A percentile compares a stretch with the other conserved stretches of the same genome.
phyloP scores from a whole-genome alignment of 2,329 filamentous ascomycete genomes.

The Fusarium sp. region DNA sequence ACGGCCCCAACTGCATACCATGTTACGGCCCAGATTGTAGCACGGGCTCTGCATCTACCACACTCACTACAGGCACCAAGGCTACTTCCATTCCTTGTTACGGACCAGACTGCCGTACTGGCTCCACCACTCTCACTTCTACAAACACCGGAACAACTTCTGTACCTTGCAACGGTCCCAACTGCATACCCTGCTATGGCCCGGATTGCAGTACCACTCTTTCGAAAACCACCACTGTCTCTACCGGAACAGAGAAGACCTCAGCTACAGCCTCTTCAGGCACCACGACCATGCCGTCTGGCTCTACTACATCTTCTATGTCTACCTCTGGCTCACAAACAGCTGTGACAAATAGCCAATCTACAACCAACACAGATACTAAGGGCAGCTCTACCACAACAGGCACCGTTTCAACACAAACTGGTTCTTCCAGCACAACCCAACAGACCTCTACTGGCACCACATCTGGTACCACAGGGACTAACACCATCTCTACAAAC shows the following conservation, averaged over 20 bases:
- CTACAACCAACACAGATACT: not conserved
- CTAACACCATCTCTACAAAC: not conserved
- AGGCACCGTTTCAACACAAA: not conserved
- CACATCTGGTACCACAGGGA: not conserved
- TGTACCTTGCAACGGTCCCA: not conserved
- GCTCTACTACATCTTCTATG: not conserved
- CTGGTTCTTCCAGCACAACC: not conserved
- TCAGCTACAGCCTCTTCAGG: not conserved
- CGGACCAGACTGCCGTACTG: not conserved
- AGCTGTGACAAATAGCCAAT: not conserved
- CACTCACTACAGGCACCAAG: not conserved
- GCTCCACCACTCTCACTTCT: not conserved
- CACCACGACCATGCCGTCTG: not conserved
- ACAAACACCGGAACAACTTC: not conserved
- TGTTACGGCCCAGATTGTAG: not conserved
- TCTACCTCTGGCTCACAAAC: not conserved
- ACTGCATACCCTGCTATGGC: not conserved
- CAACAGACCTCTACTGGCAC: not conserved
- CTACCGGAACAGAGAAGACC: not conserved
- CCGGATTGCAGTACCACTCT: not conserved
- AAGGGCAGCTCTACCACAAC: constrained; percentile 4
- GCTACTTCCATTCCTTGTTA: not conserved
- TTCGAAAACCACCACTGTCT: not conserved
- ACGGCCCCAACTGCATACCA: not conserved
- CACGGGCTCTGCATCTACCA: not conserved